Evolutionary conservation across 2,329 filamentous ascomycete species (phyloP), one percentile per base, ranked within the genome.

Genomic region (Eutypella sp.): DNA sequence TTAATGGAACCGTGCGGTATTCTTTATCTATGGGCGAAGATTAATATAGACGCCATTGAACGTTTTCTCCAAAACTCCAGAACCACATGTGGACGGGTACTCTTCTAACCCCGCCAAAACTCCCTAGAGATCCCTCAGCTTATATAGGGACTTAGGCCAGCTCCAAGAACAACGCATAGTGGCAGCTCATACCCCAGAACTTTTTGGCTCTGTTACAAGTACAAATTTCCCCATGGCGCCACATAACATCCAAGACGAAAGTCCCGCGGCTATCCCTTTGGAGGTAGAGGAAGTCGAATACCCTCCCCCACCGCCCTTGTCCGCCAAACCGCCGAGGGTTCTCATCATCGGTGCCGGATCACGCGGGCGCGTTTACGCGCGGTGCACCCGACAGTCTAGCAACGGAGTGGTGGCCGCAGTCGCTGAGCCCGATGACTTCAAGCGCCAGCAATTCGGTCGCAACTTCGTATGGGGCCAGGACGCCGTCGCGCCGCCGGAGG

Each of bases 281-380:
- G 31, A 47, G 39, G 37, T 16, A n/a, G 57, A 56, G 29, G 45
- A 52, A 38, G 53, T 66, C 48, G 49, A 57, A 46, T 60, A 68
- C 5, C 68, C 64, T 4, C 58, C 68, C 9, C 70, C 66, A 39
- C 72, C 72, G 8, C 60, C 67, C 37, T 66, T 70, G 61, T 77
- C 78, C 3, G 61, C 66, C 5, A 68, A 61, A 25, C 75, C 80
- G 20, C 79, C 83, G 3, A 81, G 84, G 42, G 81, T 95, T 58
- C 74, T 95, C 45, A 78, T 95, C 58, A 84, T 95, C 55, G 90
- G 90, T 18, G 89, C 88, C 7, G 89, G 90, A 27, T 88, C 85
- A 40, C 82, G 90, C 29, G 90, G 90, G 13, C 76, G 78, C 42
- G 78, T 81, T 24, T 95, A 95, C 62, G 87, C 85, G 25, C 73